Percentiles rank a stretch among this genome's conserved stretches.
Evolutionary conservation across 108 stramenopile genomes (phyloP).

Genomic region (Skeletonema potamos): DNA sequence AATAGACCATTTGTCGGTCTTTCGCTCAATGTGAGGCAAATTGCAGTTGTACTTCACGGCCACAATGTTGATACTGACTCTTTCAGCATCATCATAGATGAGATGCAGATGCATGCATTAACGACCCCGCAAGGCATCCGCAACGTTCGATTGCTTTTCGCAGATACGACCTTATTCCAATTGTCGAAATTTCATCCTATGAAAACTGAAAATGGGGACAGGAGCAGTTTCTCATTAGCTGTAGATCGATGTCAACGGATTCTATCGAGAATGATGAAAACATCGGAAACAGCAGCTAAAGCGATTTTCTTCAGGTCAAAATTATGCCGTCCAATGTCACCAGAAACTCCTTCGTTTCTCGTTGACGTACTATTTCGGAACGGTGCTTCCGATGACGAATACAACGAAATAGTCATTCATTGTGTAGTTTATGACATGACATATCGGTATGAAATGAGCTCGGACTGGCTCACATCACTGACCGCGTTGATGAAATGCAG

Average conservation of each 20-base stretch:
- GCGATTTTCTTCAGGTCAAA: conserved; percentile 72
- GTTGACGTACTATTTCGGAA: conserved; percentile 53
- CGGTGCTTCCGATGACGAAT: conserved; percentile 11
- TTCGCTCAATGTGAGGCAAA: conserved; percentile 44
- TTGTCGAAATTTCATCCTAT: background rate
- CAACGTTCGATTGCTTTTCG: conserved; percentile 30
- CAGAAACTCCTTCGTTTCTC: conserved; percentile 62
- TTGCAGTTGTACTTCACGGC: conserved; percentile 35
- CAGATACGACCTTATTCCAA: conserved; percentile 54
- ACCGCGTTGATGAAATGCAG: conserved; percentile 16
- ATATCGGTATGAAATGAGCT: conserved; percentile 56
- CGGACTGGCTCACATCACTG: conserved; percentile 51
- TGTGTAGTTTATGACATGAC: conserved; percentile 73
- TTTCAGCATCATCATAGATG: conserved; percentile 33
- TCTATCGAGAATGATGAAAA: conserved; percentile 20
- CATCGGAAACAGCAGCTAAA: conserved; percentile 15
- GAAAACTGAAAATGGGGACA: background rate
- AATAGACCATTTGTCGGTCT: conserved; percentile 4
- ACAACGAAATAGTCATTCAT: conserved; percentile 45
- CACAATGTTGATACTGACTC: conserved; percentile 15
- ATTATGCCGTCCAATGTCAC: conserved; percentile 62
- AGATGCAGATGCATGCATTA: conserved; percentile 30
- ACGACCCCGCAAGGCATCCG: conserved; percentile 14
- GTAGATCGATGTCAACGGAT: conserved; percentile 37
- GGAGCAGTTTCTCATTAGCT: background rate